Evolutionary conservation across 768 basidiomycete species (phyloP).

Genomic region (Crucibulum laeve): DNA sequence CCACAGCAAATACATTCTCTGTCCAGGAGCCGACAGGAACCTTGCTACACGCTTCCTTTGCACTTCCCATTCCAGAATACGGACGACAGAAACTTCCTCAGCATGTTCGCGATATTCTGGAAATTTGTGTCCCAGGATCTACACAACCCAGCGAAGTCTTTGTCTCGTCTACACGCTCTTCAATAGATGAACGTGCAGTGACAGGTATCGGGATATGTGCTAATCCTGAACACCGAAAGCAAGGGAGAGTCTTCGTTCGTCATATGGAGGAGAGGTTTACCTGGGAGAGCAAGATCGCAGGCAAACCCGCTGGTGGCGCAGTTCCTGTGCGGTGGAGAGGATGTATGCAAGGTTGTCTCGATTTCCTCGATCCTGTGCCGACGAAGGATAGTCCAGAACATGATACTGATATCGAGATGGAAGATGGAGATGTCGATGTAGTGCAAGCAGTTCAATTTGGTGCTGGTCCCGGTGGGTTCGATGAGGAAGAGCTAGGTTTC

Average conservation of each 20-base stretch:
- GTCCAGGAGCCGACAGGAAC: constrained; percentile 14
- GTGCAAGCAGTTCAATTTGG: constrained; percentile 17
- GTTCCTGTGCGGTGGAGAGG: constrained; percentile 70
- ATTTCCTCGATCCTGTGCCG: constrained; percentile 36
- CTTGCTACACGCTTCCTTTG: constrained; percentile 25
- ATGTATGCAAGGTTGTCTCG: constrained; percentile 58
- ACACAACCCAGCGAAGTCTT: constrained; percentile 16
- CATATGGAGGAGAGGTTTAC: constrained; percentile 61
- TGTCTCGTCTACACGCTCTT: neutral
- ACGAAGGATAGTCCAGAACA: neutral
- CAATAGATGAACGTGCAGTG: constrained; percentile 16
- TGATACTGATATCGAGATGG: no score
- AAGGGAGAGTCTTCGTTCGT: constrained; percentile 39
- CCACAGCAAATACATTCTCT: constrained; percentile 1
- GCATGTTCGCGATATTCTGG: constrained; percentile 25
- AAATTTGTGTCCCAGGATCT: constrained; percentile 34
- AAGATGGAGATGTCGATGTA: constrained; percentile 10
- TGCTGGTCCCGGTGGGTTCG: neutral
- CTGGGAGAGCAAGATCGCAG: constrained; percentile 57
- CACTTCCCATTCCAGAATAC: constrained; percentile 26
- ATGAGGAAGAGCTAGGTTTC: neutral
- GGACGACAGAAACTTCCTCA: constrained; percentile 7
- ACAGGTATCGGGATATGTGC: constrained; percentile 41
- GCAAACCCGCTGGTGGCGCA: constrained; percentile 42
- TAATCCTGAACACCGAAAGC: constrained; percentile 37